Base-by-base conservation (phyloP, 176 grass and related monocot species). In the Bothriochloa decipiens region DNA sequence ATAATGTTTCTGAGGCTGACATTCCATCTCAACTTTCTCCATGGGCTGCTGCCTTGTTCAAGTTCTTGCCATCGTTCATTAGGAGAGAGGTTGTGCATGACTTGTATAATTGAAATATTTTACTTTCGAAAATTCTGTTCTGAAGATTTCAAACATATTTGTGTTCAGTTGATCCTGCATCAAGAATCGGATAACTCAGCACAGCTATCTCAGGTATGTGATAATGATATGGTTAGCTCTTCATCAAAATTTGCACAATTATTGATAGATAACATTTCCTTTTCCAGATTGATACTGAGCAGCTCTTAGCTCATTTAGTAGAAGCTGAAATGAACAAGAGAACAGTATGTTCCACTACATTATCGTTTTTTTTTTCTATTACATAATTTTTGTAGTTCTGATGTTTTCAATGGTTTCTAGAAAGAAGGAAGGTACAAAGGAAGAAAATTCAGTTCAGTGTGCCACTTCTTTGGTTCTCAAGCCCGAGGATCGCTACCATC, bases 101-200 rank as follows among this genome's bases (percentile, higher is more conserved):
- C 15, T 81, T 65, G 27, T 37, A 61, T 15, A 69, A 43, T 55
- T 85, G 43, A 65, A 33, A 2, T 37, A 53, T 26, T 65, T 77
- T 15, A 35, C 36, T 64, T 25, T 22, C 20, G n/a, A 28, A 68
- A 67, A 49, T 58, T 23, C 2, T 80, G 39, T 3, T 68, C 8
- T 82, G 13, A 76, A 79, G 3, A 43, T 60, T 40, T 70, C 12
- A 0, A 2, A 47, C 22, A 43, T 86, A 18, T 39, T 26, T 85
- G 8, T 29, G 33, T 45, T 74, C 90, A 94, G 92, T 76, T 94
- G 26, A 85, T 94, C 4, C 87, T 92, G 62, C 82, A 86, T 72
- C 90, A 91, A 25, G 90, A 94, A 81, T 94, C 92, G 39, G 92
- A 92, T 81, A 91, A 94, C 55, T 91, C 92, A 46, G 92, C 92